Base-by-base conservation (phyloP, 306 rosid genomes). In the Sicyos baderoa region DNA sequence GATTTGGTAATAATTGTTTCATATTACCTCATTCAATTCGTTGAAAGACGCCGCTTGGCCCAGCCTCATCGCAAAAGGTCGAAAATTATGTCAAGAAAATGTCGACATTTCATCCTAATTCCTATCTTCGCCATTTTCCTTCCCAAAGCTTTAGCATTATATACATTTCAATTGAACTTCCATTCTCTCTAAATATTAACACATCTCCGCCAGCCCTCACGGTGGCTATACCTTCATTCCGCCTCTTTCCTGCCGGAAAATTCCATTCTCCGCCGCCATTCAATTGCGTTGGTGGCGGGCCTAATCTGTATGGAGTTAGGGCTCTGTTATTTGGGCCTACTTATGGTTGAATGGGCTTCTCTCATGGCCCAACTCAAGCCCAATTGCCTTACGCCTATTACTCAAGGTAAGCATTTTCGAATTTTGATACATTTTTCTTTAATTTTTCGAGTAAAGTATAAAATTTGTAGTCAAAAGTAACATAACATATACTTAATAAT, bases 41-140 rank as follows among this genome's bases (percentile, higher is more conserved):
- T 4, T 6, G 5, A 35, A 2, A 2, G 5, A 0, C 4, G 29
- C 29, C 2, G 3, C 29, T 25, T 25, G 2, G 44, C 29, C 44
- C 48, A 53, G 53, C 21, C 54, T 45, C 23, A 62, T 42, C 49
- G 12, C 42, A 44, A 69, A 45, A 61, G 0, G 40, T 3, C 19
- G 69, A 47, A 53, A 53, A 69, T 37, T 74, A 78, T 75, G 85
- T 55, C 70, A 71, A 64, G 71, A 73, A 57, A 60, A 83, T 89
- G 96, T 86, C 76, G 91, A 79, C 96, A 89, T 86, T 86, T 76
- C 50, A 48, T 2, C 12, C 7, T 65, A 21, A 21, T 45, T 23
- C 13, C 13, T 44, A 3, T 45, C 40, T 65, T 65, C 17, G 8
- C 54, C 71, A 65, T 21, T 21, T 64, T 64, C 70, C 22, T 72